These are phyloP conservation scores for Solioccasus polychromus DNA, from an alignment of 768 basidiomycete species.

Conservation along the genomic window DNA sequence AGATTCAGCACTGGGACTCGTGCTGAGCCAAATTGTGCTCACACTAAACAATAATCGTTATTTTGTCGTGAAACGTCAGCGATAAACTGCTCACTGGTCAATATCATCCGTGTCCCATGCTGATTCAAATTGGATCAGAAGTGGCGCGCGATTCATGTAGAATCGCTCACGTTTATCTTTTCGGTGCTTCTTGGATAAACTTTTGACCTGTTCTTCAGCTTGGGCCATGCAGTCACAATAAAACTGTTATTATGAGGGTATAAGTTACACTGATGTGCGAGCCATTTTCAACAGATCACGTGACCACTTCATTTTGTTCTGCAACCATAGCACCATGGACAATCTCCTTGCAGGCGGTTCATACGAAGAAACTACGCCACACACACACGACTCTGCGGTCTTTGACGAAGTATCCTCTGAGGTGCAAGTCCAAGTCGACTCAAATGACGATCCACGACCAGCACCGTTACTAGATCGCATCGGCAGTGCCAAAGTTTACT, in stretches of 20 bases:
- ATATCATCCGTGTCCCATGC: slow-evolving; percentile 99
- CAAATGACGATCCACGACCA: slow-evolving; percentile 26
- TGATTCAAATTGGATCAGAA: slow-evolving; percentile 34
- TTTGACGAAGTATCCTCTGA: slow-evolving; percentile 57
- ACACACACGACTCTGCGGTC: slow-evolving; percentile 52
- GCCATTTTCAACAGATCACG: slow-evolving; percentile 22
- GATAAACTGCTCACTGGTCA: slow-evolving; percentile 76
- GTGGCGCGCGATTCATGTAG: not conserved
- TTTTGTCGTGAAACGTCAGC: slow-evolving; percentile 1
- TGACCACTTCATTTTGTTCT: slow-evolving; percentile 5
- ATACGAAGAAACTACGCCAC: slow-evolving; percentile 31
- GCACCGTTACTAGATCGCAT: slow-evolving; percentile 62
- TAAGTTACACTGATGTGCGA: too few species aligned
- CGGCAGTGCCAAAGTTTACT: slow-evolving; percentile 69
- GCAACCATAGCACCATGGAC: slow-evolving; percentile 42
- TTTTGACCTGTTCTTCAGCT: slow-evolving; percentile 43
- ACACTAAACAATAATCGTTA: slow-evolving; percentile 37
- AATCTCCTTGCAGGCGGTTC: slow-evolving; percentile 36
- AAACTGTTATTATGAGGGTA: too few species aligned
- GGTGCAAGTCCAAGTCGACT: slow-evolving; percentile 22
- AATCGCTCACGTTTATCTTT: slow-evolving; percentile 87
- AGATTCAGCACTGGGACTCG: slow-evolving; percentile 11
- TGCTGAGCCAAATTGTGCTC: slow-evolving; percentile 21
- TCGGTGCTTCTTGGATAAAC: slow-evolving; percentile 85
- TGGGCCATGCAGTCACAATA: slow-evolving; percentile 20